Conservation (phyloP, 2,329 filamentous ascomycete species). For the Parasarocladium wereldwijsianum region DNA sequence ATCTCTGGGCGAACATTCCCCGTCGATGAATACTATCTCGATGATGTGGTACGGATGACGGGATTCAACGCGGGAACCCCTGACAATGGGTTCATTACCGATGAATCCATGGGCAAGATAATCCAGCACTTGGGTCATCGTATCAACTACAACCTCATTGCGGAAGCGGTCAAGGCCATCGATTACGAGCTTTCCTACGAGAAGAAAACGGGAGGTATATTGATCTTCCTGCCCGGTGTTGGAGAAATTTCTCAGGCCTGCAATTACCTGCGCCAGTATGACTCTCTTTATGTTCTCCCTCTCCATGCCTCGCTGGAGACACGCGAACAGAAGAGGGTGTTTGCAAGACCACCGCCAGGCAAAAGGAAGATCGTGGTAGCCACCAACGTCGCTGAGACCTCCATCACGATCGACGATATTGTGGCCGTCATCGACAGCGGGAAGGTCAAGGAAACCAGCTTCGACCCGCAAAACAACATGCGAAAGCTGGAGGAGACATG, state of each 20-base stretch:
- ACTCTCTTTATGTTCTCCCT: conserved; percentile 60
- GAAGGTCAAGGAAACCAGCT: conserved; percentile 91
- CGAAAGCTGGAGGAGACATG: conserved; percentile 87
- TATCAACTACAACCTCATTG: conserved; percentile 84
- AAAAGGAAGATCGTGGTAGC: conserved; percentile 87
- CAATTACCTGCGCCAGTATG: conserved; percentile 47
- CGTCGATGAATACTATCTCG: conserved; percentile 78
- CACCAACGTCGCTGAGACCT: conserved; percentile 95
- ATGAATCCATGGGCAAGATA: conserved; percentile 49
- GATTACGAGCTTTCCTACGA: conserved; percentile 55
- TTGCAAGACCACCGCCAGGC: conserved; percentile 57
- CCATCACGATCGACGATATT: conserved; percentile 96
- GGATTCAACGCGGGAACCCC: conserved; percentile 46
- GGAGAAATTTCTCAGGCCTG: conserved; percentile 80
- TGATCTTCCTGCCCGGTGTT: conserved; percentile 91
- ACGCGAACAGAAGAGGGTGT: conserved; percentile 76
- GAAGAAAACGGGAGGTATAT: conserved; percentile 61
- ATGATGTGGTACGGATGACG: conserved; percentile 72
- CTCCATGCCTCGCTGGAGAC: conserved; percentile 87
- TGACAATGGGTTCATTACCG: conserved; percentile 28
- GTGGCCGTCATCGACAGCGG: conserved; percentile 93
- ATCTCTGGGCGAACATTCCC: conserved; percentile 84
- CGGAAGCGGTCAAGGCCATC: conserved; percentile 66
- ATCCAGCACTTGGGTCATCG: conserved; percentile 64
- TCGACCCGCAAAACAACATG: conserved; percentile 85